Percentiles rank a stretch among this genome's conserved stretches.
Evolutionary conservation across 371 early-diverging fungal species (phyloP).

Genomic region (Lichtheimia corymbifera): DNA sequence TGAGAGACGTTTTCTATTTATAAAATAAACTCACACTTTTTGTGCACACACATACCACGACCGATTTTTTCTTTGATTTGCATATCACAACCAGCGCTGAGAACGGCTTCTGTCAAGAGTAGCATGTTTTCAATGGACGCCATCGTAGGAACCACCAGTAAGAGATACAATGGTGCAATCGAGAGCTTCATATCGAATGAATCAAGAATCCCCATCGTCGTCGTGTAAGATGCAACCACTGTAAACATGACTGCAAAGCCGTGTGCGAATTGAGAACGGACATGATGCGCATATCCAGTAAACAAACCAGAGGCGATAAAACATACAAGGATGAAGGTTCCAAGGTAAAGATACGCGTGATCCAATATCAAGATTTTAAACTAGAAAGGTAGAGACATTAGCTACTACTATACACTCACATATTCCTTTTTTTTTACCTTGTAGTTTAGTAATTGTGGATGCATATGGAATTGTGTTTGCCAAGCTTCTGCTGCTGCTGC

Average conservation of each 20-base stretch:
- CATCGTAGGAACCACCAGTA: constrained; percentile 66
- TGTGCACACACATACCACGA: constrained; percentile 33
- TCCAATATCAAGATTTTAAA: too few species aligned
- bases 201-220: constrained; percentile 27
- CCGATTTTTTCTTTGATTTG: constrained; percentile 73
- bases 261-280: constrained; percentile 74
- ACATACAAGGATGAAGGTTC: constrained; percentile 52
- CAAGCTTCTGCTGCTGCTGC: constrained; percentile 10
- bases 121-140: constrained; percentile 76
- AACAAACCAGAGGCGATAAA: constrained; percentile 64
- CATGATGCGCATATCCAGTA: constrained; percentile 56
- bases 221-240: constrained; percentile 27
- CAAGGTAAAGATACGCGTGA: constrained; percentile 1
- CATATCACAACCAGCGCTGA: constrained; percentile 66
- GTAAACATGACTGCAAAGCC: constrained; percentile 63
- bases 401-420: too few species aligned
- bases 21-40: not conserved
- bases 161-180: constrained; percentile 49
- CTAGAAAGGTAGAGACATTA: too few species aligned
- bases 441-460: constrained; percentile 26
- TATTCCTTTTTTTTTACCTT: constrained; percentile 20
- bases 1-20: not conserved
- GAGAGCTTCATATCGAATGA: constrained; percentile 14
- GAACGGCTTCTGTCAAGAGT: constrained; percentile 69
- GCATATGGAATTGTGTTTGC: constrained; percentile 20